Conservation (phyloP, 495 filamentous ascomycete genomes). For the Annulohypoxylon bovei region DNA sequence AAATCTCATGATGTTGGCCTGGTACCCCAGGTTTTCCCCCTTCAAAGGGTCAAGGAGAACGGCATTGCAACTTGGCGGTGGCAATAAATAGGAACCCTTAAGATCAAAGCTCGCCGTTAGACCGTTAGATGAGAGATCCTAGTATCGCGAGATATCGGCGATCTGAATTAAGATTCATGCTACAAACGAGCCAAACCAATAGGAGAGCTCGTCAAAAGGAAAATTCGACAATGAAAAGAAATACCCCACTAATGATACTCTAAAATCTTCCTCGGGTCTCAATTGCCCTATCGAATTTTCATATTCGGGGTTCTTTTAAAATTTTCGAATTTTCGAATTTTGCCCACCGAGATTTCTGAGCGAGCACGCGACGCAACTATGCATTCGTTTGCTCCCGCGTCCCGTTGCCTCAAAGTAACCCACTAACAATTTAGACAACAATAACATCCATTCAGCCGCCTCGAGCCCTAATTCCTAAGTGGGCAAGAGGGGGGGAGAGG, state of each 20-base stretch:
- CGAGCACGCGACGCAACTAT: slow-evolving; percentile 13
- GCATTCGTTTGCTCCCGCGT: not conserved
- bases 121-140: slow-evolving; percentile 1
- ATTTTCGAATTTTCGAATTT: slow-evolving; percentile 15
- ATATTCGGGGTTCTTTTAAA: not conserved
- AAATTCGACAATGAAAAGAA: not conserved
- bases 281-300: slow-evolving; percentile 2
- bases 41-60: slow-evolving; percentile 5
- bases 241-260: not conserved
- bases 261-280: not conserved
- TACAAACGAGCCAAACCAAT: not conserved
- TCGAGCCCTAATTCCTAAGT: slow-evolving; percentile 11
- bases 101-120: not conserved
- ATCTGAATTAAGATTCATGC: slow-evolving; percentile 32
- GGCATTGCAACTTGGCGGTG: slow-evolving; percentile 38
- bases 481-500: not conserved
- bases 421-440: slow-evolving; percentile 15
- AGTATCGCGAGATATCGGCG: slow-evolving; percentile 12
- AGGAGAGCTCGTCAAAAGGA: not conserved
- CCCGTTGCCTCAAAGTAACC: not conserved
- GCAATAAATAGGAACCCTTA: slow-evolving; percentile 15
- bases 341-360: not conserved
- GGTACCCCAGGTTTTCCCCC: slow-evolving; percentile 27
- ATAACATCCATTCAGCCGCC: slow-evolving; percentile 30
- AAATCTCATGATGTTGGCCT: slow-evolving; percentile 29